Evolutionary conservation across 768 basidiomycete genomes (phyloP).

Genomic region (Pisolithus microcarpus): DNA sequence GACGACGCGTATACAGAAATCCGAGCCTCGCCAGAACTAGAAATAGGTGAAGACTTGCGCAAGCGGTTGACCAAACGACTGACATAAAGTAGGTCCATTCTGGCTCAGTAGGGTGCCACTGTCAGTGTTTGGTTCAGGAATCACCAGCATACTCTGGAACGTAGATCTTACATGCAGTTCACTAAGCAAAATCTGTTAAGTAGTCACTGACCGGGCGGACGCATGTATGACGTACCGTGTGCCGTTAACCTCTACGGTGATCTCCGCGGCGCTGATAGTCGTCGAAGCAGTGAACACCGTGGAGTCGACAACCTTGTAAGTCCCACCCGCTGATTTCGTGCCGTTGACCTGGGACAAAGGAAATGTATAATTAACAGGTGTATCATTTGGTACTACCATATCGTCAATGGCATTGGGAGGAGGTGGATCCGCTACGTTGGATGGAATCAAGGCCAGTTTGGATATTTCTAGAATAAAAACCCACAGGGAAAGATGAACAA

Average conservation of each 20-base stretch:
- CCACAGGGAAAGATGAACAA: conserved; percentile 50
- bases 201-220: not conserved
- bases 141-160: not conserved
- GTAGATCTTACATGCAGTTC: conserved; percentile 37
- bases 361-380: conserved; percentile 48
- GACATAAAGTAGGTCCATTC: conserved; percentile 42
- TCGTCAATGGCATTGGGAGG: conserved; percentile 34
- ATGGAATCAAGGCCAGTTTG: not conserved
- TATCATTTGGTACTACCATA: conserved; percentile 43
- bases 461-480: not conserved
- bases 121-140: not conserved
- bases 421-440: conserved; percentile 33
- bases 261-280: conserved; percentile 51
- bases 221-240: conserved; percentile 37
- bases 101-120: conserved; percentile 49
- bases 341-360: conserved; percentile 41
- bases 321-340: conserved; percentile 44
- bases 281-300: conserved; percentile 45
- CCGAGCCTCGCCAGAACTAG: conserved; percentile 34
- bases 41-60: not conserved
- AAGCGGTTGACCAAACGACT: conserved; percentile 1
- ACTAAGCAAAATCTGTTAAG: conserved; percentile 15
- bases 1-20: conserved; percentile 37
- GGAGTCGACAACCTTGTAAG: conserved; percentile 54
- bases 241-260: conserved; percentile 50